Base-by-base conservation (phyloP, 257 asterid genomes). In the Solanum phureja region DNA sequence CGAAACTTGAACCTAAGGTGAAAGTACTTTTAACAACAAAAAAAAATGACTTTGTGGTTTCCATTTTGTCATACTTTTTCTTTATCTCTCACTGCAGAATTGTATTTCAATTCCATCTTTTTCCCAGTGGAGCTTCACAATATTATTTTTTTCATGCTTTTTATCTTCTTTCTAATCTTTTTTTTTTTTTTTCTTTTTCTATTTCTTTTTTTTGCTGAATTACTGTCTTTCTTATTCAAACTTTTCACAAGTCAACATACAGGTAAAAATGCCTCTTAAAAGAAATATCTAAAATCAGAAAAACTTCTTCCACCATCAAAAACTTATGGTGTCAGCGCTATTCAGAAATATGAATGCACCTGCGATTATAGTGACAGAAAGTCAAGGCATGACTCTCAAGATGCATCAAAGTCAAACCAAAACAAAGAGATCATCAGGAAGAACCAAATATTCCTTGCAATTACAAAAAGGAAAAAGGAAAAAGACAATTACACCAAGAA, bases 291-390 rank as follows among this genome's bases (percentile, higher is more conserved):
- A 90, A 90, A 86, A 93, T 88, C 90, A 94, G 87, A 90, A 90
- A 89, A 88, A 90, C 91, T 86, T 87, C 98, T 89, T 92, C 92
- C 96, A 83, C 90, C 96, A 89, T 91, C 94, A 92, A 89, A 85
- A 91, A 88, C 92, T 29, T 91, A 93, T 86, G 90, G 91, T 92
- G 88, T 96, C 94, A 90, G 93, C 93, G 92, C 91, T 93, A 92
- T 90, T 90, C 93, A 93, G 91, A 92, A 89, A 89, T 90, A 90
- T 90, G 93, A 95, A 90, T 44, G 90, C 90, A 91, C 98, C 95
- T 93, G 98, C 94, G 96, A 95, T 92, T 94, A 93, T 87, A 93
- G 93, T 84, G 81, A 90, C 87, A 90, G 84, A 91, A 86, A 89
- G 75, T 58, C 90, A 88, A 88, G 85, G 31, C 68, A 81, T 90